These are phyloP conservation scores for Babesia bovis DNA, from an alignment of 169 alveolate species.

Conservation along the genomic window DNA sequence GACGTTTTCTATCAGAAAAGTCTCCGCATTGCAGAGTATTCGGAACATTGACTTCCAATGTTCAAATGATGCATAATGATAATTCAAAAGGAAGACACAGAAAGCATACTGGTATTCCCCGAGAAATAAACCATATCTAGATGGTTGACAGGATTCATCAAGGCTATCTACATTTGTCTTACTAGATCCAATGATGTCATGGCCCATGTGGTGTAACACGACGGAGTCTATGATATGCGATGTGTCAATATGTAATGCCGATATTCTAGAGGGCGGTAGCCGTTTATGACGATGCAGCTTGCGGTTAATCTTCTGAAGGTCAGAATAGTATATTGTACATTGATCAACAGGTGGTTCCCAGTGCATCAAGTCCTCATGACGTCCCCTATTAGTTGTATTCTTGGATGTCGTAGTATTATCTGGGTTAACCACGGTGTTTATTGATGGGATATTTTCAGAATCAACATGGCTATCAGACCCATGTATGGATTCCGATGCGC, in stretches of 20 bases:
- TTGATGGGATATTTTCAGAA: too few species aligned
- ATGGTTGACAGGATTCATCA: background rate
- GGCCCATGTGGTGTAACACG: slow-evolving; percentile 1
- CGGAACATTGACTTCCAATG: slow-evolving; percentile 48
- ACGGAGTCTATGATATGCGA: slow-evolving; percentile 43
- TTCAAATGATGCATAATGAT: slow-evolving; percentile 45
- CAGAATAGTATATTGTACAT: slow-evolving; percentile 56
- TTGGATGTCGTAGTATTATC: background rate
- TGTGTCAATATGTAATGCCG: slow-evolving; percentile 58
- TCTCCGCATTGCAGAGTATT: slow-evolving; percentile 51
- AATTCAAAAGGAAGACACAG: slow-evolving; percentile 44
- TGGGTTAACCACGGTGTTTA: background rate
- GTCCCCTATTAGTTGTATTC: background rate
- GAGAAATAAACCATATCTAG: slow-evolving; percentile 14
- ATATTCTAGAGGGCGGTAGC: slow-evolving; percentile 19
- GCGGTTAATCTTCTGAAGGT: slow-evolving; percentile 25
- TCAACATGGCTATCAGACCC: background rate
- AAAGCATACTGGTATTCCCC: slow-evolving; percentile 62
- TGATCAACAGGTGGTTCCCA: slow-evolving; percentile 13
- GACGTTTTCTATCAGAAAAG: slow-evolving; percentile 12
- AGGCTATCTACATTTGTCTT: background rate
- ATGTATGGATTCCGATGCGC: background rate
- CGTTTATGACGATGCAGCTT: background rate
- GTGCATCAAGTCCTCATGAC: background rate
- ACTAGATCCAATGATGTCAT: background rate